Percentiles rank a stretch among this genome's conserved stretches.
Conservation (phyloP, 2,329 filamentous ascomycete species). For the Colletotrichum lentis region DNA sequence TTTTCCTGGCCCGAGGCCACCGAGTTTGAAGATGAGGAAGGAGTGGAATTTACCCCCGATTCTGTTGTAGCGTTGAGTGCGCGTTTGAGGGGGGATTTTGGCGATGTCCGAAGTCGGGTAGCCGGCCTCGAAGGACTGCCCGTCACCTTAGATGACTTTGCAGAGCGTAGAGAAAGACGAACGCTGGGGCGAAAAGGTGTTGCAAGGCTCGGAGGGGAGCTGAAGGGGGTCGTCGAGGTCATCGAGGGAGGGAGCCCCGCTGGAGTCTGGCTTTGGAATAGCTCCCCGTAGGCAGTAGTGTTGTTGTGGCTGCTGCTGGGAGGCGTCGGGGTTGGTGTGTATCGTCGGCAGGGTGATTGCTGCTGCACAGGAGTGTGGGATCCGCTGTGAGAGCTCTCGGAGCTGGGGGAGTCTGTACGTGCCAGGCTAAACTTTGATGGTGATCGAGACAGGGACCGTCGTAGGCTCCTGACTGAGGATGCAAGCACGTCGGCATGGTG, state of each 20-base stretch:
- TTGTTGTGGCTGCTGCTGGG: slow-evolving; percentile 44
- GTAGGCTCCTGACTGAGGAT: slow-evolving; percentile 80
- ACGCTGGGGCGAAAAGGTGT: slow-evolving; percentile 73
- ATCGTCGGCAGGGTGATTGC: slow-evolving; percentile 58
- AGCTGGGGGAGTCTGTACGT: slow-evolving; percentile 57
- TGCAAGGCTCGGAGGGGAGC: slow-evolving; percentile 57
- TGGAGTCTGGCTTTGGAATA: slow-evolving; percentile 43
- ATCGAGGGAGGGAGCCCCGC: slow-evolving; percentile 41
- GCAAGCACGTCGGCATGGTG: slow-evolving; percentile 81
- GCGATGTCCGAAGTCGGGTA: slow-evolving; percentile 73
- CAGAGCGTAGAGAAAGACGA: slow-evolving; percentile 71
- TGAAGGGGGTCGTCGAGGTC: slow-evolving; percentile 45
- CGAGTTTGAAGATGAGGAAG: slow-evolving; percentile 62
- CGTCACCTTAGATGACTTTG: slow-evolving; percentile 66
- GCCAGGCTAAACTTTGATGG: slow-evolving; percentile 84
- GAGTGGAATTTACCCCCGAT: slow-evolving; percentile 60
- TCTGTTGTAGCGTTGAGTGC: slow-evolving; percentile 75
- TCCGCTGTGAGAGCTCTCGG: slow-evolving; percentile 55
- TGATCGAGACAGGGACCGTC: slow-evolving; percentile 90
- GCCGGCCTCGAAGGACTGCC: slow-evolving; percentile 62
- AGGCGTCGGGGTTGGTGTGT: slow-evolving; percentile 40
- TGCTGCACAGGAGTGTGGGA: slow-evolving; percentile 36
- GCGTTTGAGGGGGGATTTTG: slow-evolving; percentile 83
- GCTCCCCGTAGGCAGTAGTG: slow-evolving; percentile 43
- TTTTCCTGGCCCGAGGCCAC: slow-evolving; percentile 57